phyloP scores from a whole-genome alignment of 2,329 filamentous ascomycete genomes.

The Orbilia ellipsospora region DNA sequence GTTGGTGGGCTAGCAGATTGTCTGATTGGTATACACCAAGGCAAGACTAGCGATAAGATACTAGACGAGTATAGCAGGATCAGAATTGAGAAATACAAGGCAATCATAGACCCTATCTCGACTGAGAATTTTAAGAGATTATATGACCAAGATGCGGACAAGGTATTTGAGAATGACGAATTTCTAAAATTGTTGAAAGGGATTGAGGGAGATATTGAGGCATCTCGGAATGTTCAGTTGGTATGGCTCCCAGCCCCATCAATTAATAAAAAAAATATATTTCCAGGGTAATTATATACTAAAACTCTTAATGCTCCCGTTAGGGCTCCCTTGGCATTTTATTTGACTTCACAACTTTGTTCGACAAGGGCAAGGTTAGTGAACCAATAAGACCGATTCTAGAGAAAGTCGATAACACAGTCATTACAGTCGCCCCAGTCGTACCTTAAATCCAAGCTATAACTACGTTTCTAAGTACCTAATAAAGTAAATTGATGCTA shows the following conservation, averaged over 20 bases:
- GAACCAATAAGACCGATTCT: background rate
- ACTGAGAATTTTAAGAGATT: conserved; percentile 46
- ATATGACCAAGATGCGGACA: conserved; percentile 41
- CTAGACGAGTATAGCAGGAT: conserved; percentile 64
- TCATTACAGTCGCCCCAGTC: conserved; percentile 31
- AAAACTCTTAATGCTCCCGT: background rate
- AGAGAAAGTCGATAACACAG: conserved; percentile 41
- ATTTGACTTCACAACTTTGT: conserved; percentile 41
- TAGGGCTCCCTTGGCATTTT: conserved; percentile 39
- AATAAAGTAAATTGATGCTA: conserved; percentile 21
- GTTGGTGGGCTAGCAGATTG: conserved; percentile 72
- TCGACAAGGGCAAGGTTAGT: conserved; percentile 22
- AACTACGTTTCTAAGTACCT: background rate
- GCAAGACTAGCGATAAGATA: conserved; percentile 62
- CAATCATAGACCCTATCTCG: conserved; percentile 63
- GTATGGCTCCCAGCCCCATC: conserved; percentile 13
- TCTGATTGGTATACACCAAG: conserved; percentile 64
- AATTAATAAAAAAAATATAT: no score
- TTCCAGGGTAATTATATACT: no score
- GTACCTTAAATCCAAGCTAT: conserved; percentile 10
- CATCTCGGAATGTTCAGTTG: conserved; percentile 58
- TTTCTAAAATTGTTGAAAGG: conserved; percentile 56
- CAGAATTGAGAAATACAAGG: conserved; percentile 62
- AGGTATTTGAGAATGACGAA: conserved; percentile 45
- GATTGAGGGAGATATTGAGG: conserved; percentile 60